Base-by-base conservation (phyloP, 169 alveolate species). In the Eimeria zaria region DNA sequence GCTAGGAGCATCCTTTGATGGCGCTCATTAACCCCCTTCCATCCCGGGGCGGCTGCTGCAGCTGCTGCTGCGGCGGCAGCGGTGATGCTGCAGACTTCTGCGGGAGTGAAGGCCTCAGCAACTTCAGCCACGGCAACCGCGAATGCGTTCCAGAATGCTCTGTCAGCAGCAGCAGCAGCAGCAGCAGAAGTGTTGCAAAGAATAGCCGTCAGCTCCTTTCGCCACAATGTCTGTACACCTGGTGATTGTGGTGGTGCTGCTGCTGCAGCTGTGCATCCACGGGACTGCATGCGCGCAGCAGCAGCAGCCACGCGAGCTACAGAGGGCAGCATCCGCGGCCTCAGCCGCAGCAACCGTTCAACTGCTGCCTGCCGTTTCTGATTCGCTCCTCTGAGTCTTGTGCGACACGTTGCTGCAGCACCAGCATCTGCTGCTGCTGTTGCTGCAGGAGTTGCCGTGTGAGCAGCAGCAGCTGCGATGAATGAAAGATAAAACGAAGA, bases 101-200 rank as follows among this genome's bases (percentile, higher is more conserved):
- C 60, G 44, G 94, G 94, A 9, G 69, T 20, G 22, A 87, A n/a
- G 7, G 94, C 83, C 18, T 41, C 84, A 87, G 94, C 94, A 64
- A 83, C 94, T 27, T n/a, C 81, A 6, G 94, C 83, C 11, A 83
- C 55, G 12, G 94, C 94, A 20, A 41, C 44, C 30, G 83, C 48
- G 27, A 87, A 62, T 46, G 94, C 94, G n/a, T 74, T 27, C 94
- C 94, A 87, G 62, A 87, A 87, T 48, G 94, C 78, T 5, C 94
- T 71, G 14, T 87, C 94, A 87, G 94, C 94, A 62, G 62, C 46
- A 62, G 94, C 94, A 87, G 94, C 83, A 62, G 94, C 94, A 64
- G 83, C 78, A 44, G 80, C 94, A 62, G 94, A 44, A 44, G 94
- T 64, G 64, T 36, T 41, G 18, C 67, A 12, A 22, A 87, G 80